Evolutionary conservation across 306 rosid genomes (phyloP), one percentile per base, ranked within the genome.

Genomic region (Trichosanthes cucumerina): DNA sequence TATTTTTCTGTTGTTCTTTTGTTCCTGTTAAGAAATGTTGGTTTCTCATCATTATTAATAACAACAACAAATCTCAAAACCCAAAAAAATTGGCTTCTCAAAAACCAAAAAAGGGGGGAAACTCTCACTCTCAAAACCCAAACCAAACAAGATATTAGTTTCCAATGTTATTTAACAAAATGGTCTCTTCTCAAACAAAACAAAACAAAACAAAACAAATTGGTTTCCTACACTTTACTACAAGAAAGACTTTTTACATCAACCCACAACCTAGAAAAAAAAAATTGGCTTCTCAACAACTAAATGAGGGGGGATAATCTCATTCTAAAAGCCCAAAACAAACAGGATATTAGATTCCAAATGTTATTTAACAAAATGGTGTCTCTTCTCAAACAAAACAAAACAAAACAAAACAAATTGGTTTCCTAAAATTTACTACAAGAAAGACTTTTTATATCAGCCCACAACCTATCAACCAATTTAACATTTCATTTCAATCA

Each of bases 291-390:
- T 15, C 70, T 63, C 70, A 63, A 6, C 70, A 31, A 63, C 70
- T 43, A 33, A 14, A 33, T 2, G 38, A 63, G 19, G 31, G n/a
- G 15, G 31, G 13, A 31, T n/a, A 57, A 66, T 34, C 52, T 39
- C 16, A 41, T 43, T 69, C 36, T 44, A 36, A 69, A 38, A n/a
- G 38, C 8, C 47, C 24, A 39, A 65, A 47, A 36, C 49, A 12
- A 69, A 43, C 33, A 69, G 75, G 75, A 69, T 41, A n/a, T 69
- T 43, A 13, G n/a, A 69, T 69, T 69, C 53, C 54, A 69, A 68
- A 68, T 38, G 75, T 41, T 69, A 21, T 5, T 69, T 23, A 41
- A 43, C 76, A 69, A 69, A 63, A 15, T 63, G 21, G 23, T 31
- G 33, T 62, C 21, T 50, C 33, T 50, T 50, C 56, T 50, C 56